These are phyloP conservation scores for Aspergillus ustus DNA, from an alignment of 2,329 filamentous ascomycete genomes.

Conservation along the genomic window DNA sequence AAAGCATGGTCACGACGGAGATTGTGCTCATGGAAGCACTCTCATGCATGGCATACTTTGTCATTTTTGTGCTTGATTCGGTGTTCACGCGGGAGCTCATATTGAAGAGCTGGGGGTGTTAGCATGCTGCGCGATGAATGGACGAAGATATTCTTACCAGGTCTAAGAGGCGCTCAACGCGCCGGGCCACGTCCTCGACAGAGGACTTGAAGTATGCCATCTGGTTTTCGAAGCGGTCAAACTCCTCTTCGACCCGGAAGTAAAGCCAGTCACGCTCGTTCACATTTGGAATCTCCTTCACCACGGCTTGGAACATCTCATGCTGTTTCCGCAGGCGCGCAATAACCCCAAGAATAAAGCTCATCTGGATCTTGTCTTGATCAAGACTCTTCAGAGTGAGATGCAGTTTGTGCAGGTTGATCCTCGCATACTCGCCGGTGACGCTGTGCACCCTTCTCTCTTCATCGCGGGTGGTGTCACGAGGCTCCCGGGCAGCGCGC, in stretches of 20 bases:
- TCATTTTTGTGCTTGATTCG: conserved; percentile 12
- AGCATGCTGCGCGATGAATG: background rate
- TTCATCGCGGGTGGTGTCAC: conserved; percentile 13
- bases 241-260: conserved; percentile 13
- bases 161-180: conserved; percentile 8
- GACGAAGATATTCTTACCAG: background rate
- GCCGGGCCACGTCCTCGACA: conserved; percentile 9
- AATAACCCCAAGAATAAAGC: conserved; percentile 14
- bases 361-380: conserved; percentile 17
- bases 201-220: conserved; percentile 15
- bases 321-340: conserved; percentile 12
- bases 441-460: conserved; percentile 5
- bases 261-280: conserved; percentile 8
- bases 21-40: conserved; percentile 15
- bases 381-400: conserved; percentile 13
- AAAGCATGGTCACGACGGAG: conserved; percentile 15
- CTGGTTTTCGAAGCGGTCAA: conserved; percentile 16
- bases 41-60: conserved; percentile 15
- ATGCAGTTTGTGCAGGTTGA: conserved; percentile 12
- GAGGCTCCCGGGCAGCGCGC: conserved; percentile 9
- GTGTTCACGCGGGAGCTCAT: conserved; percentile 15
- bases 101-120: conserved; percentile 8
- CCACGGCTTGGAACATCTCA: conserved; percentile 10
- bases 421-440: conserved; percentile 8
- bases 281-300: background rate